Base-by-base conservation (phyloP, 352 stramenopile species). In the Pythium apleroticum region DNA sequence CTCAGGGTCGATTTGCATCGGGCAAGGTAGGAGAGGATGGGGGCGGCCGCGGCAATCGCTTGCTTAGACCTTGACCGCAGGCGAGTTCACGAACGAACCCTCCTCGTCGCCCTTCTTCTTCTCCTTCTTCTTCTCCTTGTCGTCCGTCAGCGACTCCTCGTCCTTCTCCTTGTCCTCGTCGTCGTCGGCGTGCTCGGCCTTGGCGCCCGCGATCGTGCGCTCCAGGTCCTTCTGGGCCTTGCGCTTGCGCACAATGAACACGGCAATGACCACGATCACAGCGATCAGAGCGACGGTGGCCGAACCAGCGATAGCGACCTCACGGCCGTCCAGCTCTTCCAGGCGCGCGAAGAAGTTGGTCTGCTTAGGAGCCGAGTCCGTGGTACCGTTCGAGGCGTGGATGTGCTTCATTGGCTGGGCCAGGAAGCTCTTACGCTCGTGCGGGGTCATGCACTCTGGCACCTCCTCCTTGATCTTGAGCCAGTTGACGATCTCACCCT, bases 351-450 rank as follows among this genome's bases (percentile, higher is more conserved):
- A 75, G 52, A 93, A 93, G 57, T 93, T 74, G 4, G 84, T 91
- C 69, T 80, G 62, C 25, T 74, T 65, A 17, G 80, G 77, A 28
- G 83, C 73, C 1, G 65, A 63, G 22, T 86, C 79, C 0, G 46
- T 41, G 27, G 80, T 87, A 52, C 78, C 84, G 65, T 90, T 93
- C 63, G 45, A 81, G 28, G 82, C 80, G 76, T 93, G 82, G 19
- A 93, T 88, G 74, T 95, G 84, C 75, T 95, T 93, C 78, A 95
- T 89, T 22, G 84, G 86, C 74, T 95, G 86, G 0, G 79, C 69
- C 11, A 95, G 71, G 78, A 91, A 95, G 57, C 82, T 80, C 75
- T 88, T 88, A 64, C 86, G 86, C 72, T 93, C 78, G 8, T 62
- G 52, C 0, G 84, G 84, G 10, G 86, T 93, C 85, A 93, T 91